Conservation (phyloP, 805 yeast species). For the Yarrowia keelungensis region DNA sequence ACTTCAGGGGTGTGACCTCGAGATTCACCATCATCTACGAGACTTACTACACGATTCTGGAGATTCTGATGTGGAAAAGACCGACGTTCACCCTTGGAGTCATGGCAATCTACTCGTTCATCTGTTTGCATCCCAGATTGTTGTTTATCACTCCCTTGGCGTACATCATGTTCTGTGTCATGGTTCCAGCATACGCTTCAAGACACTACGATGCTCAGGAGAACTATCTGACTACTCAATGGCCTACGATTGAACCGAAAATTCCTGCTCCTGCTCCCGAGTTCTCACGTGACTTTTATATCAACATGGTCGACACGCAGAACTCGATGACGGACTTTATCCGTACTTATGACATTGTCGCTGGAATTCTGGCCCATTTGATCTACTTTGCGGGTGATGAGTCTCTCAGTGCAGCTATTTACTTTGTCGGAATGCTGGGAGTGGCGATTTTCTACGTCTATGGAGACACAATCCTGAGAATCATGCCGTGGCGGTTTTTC, state of each 20-base stretch:
- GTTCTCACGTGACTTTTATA: slow-evolving; percentile 74
- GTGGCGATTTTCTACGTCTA: slow-evolving; percentile 47
- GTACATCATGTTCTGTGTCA: slow-evolving; percentile 59
- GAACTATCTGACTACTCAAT: slow-evolving; percentile 58
- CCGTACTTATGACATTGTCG: slow-evolving; percentile 63
- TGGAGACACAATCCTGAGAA: slow-evolving; percentile 46
- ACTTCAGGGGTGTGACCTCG: slow-evolving; percentile 44
- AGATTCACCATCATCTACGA: slow-evolving; percentile 54
- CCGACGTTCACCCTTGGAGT: slow-evolving; percentile 68
- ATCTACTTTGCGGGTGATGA: slow-evolving; percentile 69
- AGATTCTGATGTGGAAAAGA: slow-evolving; percentile 67
- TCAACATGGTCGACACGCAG: slow-evolving; percentile 84
- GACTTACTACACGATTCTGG: slow-evolving; percentile 62
- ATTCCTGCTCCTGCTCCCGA: slow-evolving; percentile 78
- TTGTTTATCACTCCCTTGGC: slow-evolving; percentile 58
- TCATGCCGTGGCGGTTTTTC: slow-evolving; percentile 52
- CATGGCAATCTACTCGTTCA: slow-evolving; percentile 57
- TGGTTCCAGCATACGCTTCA: slow-evolving; percentile 70
- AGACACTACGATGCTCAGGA: slow-evolving; percentile 68
- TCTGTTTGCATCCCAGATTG: slow-evolving; percentile 63
- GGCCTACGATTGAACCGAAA: slow-evolving; percentile 56
- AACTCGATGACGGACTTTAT: slow-evolving; percentile 77
- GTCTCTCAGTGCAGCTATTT: slow-evolving; percentile 44
- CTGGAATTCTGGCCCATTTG: slow-evolving; percentile 59
- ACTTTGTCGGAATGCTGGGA: slow-evolving; percentile 38